Base-by-base conservation (phyloP, 495 filamentous ascomycete species). In the Stereocaulon alpinum region DNA sequence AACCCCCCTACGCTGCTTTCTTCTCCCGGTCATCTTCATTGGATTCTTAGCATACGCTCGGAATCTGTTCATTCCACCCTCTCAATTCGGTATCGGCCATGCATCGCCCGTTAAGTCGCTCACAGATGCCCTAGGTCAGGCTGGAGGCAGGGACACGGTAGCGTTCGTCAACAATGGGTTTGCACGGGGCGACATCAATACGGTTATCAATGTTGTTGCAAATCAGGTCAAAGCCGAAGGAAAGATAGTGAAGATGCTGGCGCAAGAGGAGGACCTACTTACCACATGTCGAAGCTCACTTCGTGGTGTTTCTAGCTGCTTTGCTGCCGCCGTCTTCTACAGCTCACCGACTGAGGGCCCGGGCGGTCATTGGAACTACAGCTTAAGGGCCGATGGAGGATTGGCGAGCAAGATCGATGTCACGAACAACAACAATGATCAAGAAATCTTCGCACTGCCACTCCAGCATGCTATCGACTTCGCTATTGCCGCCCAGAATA, bases 81-180 rank as follows among this genome's bases (percentile, higher is more conserved):
- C 85, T 2, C 69, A 72, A 1, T 93, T 77, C 61, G 90, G 90
- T 48, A 82, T 94, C 61, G 83, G 79, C 4, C 61, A 70, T 1
- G 63, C 79, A 1, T 73, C 69, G 12, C 75, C 82, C 1, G 65
- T 94, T 44, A 78, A 81, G 50, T 78, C 80, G 27, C 74, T 94
- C 9, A 62, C 71, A 17, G 69, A 84, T 56, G 86, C 80, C 1
- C 69, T 94, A 22, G 65, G 65, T n/a, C 67, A 68, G 11, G 74
- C 82, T 5, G 74, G 71, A 5, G 77, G 80, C 7, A 75, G 81
- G 56, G 68, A 85, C 45, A 88, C 73, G 18, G 71, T 95, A n/a
- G 85, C 82, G n/a, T 88, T 95, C 61, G 83, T 93, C 44, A 82
- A 92, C 67, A 86, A 81, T 72, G 86, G 87, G 27, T 75, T 85